Conservation (phyloP, 192 early-diverging fungal species). For the Entomortierella lignicola region DNA sequence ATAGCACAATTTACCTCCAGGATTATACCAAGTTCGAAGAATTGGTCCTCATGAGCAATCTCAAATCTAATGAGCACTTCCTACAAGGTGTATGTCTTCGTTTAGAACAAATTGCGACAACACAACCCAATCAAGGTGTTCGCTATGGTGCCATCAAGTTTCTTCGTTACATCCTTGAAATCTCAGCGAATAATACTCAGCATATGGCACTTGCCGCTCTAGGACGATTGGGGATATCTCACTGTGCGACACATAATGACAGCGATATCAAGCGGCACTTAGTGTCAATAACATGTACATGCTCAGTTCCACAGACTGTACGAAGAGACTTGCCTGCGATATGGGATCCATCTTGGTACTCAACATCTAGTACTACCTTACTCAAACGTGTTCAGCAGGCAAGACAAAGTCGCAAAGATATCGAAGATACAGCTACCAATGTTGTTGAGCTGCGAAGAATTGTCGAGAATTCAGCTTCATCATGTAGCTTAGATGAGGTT, state of each 20-base stretch:
- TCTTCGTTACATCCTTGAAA: too few relatives aligned
- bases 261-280: background rate
- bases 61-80: background rate
- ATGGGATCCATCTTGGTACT: background rate
- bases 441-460: background rate
- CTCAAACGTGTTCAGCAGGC: background rate
- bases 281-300: background rate
- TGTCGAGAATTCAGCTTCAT: too few relatives aligned
- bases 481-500: slow-evolving; percentile 6
- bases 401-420: too few relatives aligned
- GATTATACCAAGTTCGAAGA: background rate
- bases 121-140: background rate
- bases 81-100: background rate
- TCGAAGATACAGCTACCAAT: too few relatives aligned
- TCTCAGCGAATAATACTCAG: background rate
- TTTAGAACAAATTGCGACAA: background rate
- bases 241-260: too few relatives aligned
- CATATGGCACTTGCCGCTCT: background rate
- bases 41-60: background rate
- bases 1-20: background rate
- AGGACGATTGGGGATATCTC: background rate
- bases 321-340: background rate
- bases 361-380: background rate
- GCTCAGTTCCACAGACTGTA: background rate
- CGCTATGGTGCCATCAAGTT: background rate